These are phyloP conservation scores for Alternaria angustiovoidea DNA, from an alignment of 2,329 filamentous ascomycete genomes.

Conservation along the genomic window DNA sequence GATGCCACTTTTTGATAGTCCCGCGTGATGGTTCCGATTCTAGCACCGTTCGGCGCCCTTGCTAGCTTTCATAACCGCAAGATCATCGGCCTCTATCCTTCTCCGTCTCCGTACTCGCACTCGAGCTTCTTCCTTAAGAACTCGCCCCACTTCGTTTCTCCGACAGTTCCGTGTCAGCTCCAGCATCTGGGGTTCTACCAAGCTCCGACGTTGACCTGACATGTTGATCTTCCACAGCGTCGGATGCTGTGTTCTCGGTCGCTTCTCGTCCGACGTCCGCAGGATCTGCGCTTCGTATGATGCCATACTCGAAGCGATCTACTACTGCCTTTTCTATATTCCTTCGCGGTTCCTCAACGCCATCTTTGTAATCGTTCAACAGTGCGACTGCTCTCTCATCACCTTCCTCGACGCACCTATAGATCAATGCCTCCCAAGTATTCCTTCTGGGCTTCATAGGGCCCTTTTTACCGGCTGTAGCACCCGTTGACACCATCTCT, in stretches of 20 bases:
- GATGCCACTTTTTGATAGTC: neutral
- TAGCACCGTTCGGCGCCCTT: neutral
- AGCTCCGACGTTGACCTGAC: neutral
- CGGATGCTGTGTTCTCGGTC: neutral
- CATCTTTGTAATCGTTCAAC: constrained; percentile 26
- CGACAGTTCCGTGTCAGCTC: constrained; percentile 8
- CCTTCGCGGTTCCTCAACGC: constrained; percentile 20
- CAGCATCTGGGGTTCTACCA: constrained; percentile 3
- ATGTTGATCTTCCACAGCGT: constrained; percentile 3
- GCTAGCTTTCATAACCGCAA: constrained; percentile 5
- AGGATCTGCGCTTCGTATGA: neutral
- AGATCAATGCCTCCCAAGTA: constrained; percentile 31
- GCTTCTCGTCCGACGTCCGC: neutral
- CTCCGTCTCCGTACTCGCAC: neutral
- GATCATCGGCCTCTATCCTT: neutral
- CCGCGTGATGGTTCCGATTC: neutral
- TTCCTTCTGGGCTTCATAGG: constrained; percentile 23
- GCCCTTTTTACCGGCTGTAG: constrained; percentile 12
- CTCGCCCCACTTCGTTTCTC: neutral
- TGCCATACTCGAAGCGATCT: constrained; percentile 23
- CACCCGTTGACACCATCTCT: constrained; percentile 54
- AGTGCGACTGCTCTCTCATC: constrained; percentile 31
- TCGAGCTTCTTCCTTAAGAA: neutral
- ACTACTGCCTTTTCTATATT: constrained; percentile 23
- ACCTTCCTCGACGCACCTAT: constrained; percentile 11